Conservation (phyloP, 257 asterid species). For the Osmanthus fragrans region DNA sequence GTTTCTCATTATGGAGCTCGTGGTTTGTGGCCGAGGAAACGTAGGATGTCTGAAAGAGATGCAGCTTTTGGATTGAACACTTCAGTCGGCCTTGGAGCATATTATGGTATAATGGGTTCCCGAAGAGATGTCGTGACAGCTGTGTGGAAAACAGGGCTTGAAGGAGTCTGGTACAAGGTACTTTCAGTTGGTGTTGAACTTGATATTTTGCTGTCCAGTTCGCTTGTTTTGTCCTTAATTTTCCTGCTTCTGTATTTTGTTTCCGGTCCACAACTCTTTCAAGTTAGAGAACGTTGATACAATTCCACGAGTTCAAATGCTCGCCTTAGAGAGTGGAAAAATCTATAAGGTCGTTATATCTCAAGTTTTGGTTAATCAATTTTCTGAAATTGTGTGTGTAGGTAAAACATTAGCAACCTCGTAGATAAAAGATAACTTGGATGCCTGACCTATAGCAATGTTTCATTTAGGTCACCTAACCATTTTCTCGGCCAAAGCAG, state of each 20-base stretch:
- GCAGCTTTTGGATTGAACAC: slow-evolving; percentile 97
- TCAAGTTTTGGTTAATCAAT: neutral
- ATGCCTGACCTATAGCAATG: neutral
- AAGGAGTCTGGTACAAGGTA: slow-evolving; percentile 99
- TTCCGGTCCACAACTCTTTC: slow-evolving; percentile 4
- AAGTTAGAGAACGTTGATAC: slow-evolving; percentile 7
- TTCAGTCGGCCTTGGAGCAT: slow-evolving; percentile 94
- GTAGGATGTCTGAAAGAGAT: slow-evolving; percentile 96
- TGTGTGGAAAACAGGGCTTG: slow-evolving; percentile 97
- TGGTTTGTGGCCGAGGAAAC: slow-evolving; percentile 97
- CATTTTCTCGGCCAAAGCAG: neutral
- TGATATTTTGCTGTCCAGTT: neutral
- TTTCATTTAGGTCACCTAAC: neutral
- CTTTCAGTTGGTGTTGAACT: neutral
- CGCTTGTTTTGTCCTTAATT: slow-evolving; percentile 1
- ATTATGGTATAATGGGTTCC: slow-evolving; percentile 99
- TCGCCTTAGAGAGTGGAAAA: neutral
- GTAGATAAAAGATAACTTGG: neutral
- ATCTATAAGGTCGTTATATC: neutral
- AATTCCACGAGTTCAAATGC: neutral
- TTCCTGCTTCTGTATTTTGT: slow-evolving; percentile 1
- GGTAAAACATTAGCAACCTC: slow-evolving; percentile 1
- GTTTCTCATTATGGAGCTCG: slow-evolving; percentile 62
- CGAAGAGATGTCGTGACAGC: slow-evolving; percentile 98
- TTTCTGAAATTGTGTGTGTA: slow-evolving; percentile 1